These are phyloP conservation scores for Eimeria falciformis DNA, from an alignment of 169 alveolate genomes.

Conservation along the genomic window DNA sequence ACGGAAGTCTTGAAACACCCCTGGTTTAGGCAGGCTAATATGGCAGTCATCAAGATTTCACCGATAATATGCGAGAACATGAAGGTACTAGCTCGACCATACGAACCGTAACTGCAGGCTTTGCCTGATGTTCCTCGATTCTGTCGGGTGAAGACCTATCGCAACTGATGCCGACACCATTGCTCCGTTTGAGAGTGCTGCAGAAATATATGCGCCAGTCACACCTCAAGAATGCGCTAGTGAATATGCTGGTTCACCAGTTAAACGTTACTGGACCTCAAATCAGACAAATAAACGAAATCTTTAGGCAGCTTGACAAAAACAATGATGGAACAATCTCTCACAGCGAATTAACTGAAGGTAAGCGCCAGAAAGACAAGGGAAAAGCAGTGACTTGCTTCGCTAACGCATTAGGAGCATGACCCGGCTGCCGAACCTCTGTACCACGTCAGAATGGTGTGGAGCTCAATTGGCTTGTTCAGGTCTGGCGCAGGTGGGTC, in stretches of 20 bases:
- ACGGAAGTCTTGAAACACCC: slow-evolving; percentile 81
- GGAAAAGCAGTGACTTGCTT: no score
- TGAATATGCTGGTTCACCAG: slow-evolving; percentile 85
- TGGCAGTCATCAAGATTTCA: slow-evolving; percentile 41
- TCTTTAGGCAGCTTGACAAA: slow-evolving; percentile 80
- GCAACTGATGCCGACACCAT: not conserved
- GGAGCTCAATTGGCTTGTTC: not conserved
- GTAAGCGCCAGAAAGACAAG: slow-evolving; percentile 9
- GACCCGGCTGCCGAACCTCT: no score
- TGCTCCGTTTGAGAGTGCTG: not conserved
- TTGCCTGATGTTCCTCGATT: not conserved
- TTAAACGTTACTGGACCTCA: slow-evolving; percentile 82
- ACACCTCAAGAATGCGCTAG: slow-evolving; percentile 82
- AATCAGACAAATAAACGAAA: slow-evolving; percentile 79
- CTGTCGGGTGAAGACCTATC: not conserved
- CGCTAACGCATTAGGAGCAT: no score
- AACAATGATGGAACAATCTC: slow-evolving; percentile 82
- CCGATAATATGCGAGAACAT: slow-evolving; percentile 77
- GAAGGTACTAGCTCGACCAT: not conserved
- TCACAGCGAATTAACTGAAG: slow-evolving; percentile 80
- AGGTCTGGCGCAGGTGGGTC: slow-evolving; percentile 81
- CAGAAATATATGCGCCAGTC: slow-evolving; percentile 82
- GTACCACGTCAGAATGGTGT: not conserved
- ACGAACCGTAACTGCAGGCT: no score
- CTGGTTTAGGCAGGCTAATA: slow-evolving; percentile 84